Evolutionary conservation across 1,139 yeast genomes (phyloP), one percentile per base, ranked within the genome.

Genomic region (Protomyces macrosporus): DNA sequence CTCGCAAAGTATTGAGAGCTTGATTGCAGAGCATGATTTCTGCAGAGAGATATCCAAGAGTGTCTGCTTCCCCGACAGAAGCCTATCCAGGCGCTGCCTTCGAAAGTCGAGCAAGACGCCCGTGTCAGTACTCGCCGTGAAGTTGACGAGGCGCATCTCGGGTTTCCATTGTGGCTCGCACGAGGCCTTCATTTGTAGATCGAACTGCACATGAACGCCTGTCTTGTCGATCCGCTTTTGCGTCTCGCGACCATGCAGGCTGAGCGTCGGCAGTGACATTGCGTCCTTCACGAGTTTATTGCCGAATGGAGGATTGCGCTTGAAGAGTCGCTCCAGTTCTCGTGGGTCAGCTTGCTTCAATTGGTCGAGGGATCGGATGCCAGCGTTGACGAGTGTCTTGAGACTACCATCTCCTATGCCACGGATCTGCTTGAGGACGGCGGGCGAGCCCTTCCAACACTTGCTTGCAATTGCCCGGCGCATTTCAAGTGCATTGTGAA

Each of bases 381-480:
- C 73, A 12, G 75, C 75, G 23, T 72, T 75, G 0, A 74, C 71
- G 55, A 82, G 73, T 53, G 74, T 77, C 55, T 76, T 72, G 0
- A 79, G 76, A 33, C 76, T 73, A 0, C 74, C 77, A 1, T 76
- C 66, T 0, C 82, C 83, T 33, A 82, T 70, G 4, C 79, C 79
- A 34, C 78, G 78, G 16, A 82, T 65, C 65, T 82, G 85, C 61
- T 78, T 72, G 34, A 82, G 70, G 7, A 77, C 77, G 68, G 76
- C 73, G 0, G 80, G 72, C 0, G 79, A 71, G 56, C 76, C 77
- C 67, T 81, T 84, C 85, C 85, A 82, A 30, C 83, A 75, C 65
- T 73, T 75, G 0, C 81, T 81, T 53, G 70, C 70, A 2, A 81
- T 65, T 53, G 80, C 77, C 60, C 82, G 71, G 2, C 71, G 68